These are phyloP conservation scores for Aureobasidium sp. DNA, from an alignment of 2,329 filamentous ascomycete genomes.

Conservation along the genomic window DNA sequence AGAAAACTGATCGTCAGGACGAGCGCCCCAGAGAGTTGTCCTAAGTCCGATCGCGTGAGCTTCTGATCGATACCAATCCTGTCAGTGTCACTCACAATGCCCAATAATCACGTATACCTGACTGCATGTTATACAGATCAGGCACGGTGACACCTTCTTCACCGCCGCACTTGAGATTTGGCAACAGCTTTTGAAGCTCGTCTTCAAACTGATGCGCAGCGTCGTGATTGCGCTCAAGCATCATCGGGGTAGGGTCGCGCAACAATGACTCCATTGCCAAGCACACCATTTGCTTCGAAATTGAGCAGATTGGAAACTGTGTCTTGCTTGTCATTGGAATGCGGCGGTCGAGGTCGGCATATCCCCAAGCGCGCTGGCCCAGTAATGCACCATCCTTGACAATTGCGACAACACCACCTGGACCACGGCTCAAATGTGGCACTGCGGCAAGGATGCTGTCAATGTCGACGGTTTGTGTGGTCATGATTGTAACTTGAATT, in stretches of 20 bases:
- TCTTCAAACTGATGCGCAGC: constrained; percentile 17
- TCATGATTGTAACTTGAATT: neutral
- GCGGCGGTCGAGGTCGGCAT: constrained; percentile 34
- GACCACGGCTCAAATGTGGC: constrained; percentile 27
- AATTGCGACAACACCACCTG: constrained; percentile 38
- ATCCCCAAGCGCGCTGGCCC: constrained; percentile 37
- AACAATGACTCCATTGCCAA: constrained; percentile 32
- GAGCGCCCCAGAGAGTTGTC: constrained; percentile 37
- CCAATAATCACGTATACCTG: constrained; percentile 42
- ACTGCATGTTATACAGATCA: constrained; percentile 37
- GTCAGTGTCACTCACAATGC: constrained; percentile 21
- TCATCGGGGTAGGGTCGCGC: constrained; percentile 26
- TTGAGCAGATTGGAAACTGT: constrained; percentile 41
- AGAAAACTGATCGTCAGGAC: constrained; percentile 35
- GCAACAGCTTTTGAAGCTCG: constrained; percentile 28
- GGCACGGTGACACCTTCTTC: constrained; percentile 30
- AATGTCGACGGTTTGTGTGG: neutral
- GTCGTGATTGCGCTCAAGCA: constrained; percentile 18
- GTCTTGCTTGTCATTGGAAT: constrained; percentile 32
- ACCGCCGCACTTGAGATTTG: constrained; percentile 21
- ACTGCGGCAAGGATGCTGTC: constrained; percentile 6
- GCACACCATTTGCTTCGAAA: constrained; percentile 41
- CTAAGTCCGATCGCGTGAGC: neutral
- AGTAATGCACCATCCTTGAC: constrained; percentile 37
- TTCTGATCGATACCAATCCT: constrained; percentile 14